Base-by-base conservation (phyloP, 2,329 filamentous ascomycete genomes). In the Plenodomus biglobosus region DNA sequence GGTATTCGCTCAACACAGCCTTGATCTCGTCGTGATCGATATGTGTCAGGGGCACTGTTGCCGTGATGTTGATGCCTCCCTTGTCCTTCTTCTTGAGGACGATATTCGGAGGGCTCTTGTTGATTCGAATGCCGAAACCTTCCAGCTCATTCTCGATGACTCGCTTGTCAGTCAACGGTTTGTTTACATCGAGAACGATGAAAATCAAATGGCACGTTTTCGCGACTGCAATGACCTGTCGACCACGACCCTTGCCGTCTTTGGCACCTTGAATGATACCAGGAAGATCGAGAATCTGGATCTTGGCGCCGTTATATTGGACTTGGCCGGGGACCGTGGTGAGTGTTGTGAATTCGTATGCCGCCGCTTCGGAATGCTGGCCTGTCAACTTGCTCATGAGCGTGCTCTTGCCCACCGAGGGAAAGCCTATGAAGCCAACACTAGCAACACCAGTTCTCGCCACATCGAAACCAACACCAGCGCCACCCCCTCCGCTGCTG, bases 21-120 rank as follows among this genome's bases (percentile, higher is more conserved):
- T 90, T 95, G 80, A 99, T 96, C 78, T 99, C 94, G 68, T 95
- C 94, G 61, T 91, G 82, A 71, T 94, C 89, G 66, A 99, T 96
- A 74, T 99, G 90, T 19, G 87, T 87, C 61, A 99, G 79, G 4
- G 92, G 90, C 38, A 94, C 87, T 2, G 94, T 99, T 75, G 85
- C 94, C n/a, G 92, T 96, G 68, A 99, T 94, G 68, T 89, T 92
- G 68, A 99, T 85, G 30, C 94, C 94, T 61, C 94, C 94, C 77
- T 97, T 97, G 75, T 99, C 94, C 80, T 99, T 99, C 81, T 99
- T 99, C 77, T 87, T 95, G 80, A 96, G 96, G n/a, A 94, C 89
- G 66, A 99, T 99, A 72, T 99, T 99, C 35, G 94, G 94, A 20
- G 94, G 94, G 63, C 85, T 78, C 79, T 97, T 99, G 80, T 99